Conservation (phyloP, 306 rosid species). For the Rosa lucieae region DNA sequence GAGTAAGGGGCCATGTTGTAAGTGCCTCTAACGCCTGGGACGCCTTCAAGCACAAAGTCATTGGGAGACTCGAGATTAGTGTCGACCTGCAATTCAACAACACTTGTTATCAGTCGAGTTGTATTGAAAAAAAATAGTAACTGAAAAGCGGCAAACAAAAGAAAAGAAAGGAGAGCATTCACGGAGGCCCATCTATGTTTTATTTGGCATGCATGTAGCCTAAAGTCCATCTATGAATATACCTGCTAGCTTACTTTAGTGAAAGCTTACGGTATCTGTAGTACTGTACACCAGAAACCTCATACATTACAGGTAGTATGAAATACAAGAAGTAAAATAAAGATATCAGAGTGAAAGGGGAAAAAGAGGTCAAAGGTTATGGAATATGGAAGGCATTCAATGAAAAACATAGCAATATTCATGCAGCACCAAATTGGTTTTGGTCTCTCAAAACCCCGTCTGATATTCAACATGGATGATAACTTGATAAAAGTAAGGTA, state of each 20-base stretch:
- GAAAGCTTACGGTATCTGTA: no score
- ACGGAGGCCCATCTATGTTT: no score
- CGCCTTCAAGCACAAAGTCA: slow-evolving; percentile 69
- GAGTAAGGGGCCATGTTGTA: slow-evolving; percentile 78
- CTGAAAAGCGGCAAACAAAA: background rate
- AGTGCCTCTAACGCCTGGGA: slow-evolving; percentile 44
- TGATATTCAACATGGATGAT: background rate
- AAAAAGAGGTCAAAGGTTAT: background rate
- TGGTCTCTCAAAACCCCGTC: background rate
- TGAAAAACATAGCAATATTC: background rate
- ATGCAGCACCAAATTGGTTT: background rate
- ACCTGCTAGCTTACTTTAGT: no score
- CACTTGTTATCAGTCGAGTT: background rate
- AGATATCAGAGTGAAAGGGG: background rate
- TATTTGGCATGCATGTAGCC: no score
- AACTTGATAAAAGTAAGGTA: background rate
- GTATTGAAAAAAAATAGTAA: background rate
- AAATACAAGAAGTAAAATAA: background rate
- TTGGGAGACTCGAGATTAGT: slow-evolving; percentile 70
- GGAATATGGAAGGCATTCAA: background rate
- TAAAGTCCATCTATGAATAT: no score
- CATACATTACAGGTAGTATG: background rate
- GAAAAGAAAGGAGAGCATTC: no score
- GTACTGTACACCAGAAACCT: background rate
- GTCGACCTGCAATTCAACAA: slow-evolving; percentile 59